Conservation (phyloP, 129 eudicot genomes). For the Tagetes patula region DNA sequence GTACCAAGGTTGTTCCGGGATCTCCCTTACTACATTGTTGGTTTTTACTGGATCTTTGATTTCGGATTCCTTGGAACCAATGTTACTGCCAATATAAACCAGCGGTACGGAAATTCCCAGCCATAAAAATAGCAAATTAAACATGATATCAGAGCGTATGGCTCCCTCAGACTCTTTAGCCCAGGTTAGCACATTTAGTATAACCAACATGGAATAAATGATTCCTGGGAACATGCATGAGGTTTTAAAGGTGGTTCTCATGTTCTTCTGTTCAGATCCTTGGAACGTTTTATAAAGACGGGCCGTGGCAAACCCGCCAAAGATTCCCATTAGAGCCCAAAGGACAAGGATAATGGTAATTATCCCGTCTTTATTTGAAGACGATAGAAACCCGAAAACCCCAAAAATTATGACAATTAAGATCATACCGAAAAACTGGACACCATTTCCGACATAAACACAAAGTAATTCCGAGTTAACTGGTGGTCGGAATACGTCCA, state of each 20-base stretch:
- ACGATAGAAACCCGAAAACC: constrained; percentile 54
- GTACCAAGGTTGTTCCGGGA: constrained; percentile 58
- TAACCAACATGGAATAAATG: constrained; percentile 38
- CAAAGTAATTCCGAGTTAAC: constrained; percentile 34
- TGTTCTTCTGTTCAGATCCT: constrained; percentile 45
- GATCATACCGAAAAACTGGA: constrained; percentile 48
- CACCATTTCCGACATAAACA: constrained; percentile 61
- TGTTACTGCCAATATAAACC: constrained; percentile 48
- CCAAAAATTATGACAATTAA: constrained; percentile 48
- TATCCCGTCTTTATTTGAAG: constrained; percentile 51
- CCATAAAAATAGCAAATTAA: constrained; percentile 47
- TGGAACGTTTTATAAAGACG: constrained; percentile 49
- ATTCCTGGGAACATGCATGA: constrained; percentile 49
- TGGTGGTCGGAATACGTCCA: constrained; percentile 46
- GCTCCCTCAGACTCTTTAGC: constrained; percentile 50
- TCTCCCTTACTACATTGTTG: constrained; percentile 40
- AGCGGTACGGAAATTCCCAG: constrained; percentile 54
- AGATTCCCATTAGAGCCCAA: constrained; percentile 59
- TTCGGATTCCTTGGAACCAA: constrained; percentile 45
- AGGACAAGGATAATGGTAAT: constrained; percentile 57
- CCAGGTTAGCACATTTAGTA: constrained; percentile 48
- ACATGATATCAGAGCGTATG: constrained; percentile 54
- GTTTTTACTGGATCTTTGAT: constrained; percentile 51
- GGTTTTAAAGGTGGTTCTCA: constrained; percentile 43
- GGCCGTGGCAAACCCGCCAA: constrained; percentile 52